phyloP scores from a whole-genome alignment of 768 basidiomycete genomes.

The Leucocoprinus birnbaumii region DNA sequence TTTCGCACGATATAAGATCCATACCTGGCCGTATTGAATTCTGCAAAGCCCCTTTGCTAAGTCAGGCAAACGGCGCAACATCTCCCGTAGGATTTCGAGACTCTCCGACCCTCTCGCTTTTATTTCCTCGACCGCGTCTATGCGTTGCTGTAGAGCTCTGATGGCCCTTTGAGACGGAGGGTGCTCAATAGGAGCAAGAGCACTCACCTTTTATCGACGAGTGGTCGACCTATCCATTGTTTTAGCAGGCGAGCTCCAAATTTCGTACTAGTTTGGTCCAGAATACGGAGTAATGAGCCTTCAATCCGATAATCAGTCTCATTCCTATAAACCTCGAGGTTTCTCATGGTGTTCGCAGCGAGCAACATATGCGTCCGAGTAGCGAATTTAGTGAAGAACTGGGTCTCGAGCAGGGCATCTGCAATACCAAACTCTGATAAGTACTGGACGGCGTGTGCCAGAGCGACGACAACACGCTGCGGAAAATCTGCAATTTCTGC shows the following conservation, averaged over 20 bases:
- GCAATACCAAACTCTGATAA: constrained; percentile 75
- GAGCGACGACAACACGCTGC: constrained; percentile 61
- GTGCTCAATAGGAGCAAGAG: neutral
- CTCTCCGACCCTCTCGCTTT: constrained; percentile 54
- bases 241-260: constrained; percentile 85
- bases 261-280: constrained; percentile 84
- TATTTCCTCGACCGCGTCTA: constrained; percentile 87
- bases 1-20: constrained; percentile 14
- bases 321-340: constrained; percentile 92
- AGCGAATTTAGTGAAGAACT: constrained; percentile 78
- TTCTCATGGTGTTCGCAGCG: constrained; percentile 82
- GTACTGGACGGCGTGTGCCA: constrained; percentile 72
- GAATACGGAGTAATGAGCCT: constrained; percentile 81
- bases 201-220: constrained; percentile 65
- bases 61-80: constrained; percentile 81
- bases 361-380: constrained; percentile 83
- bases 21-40: constrained; percentile 88
- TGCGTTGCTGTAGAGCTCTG: constrained; percentile 72
- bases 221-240: constrained; percentile 84
- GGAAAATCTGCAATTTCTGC: constrained; percentile 67
- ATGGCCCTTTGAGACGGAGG: neutral
- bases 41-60: constrained; percentile 82
- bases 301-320: constrained; percentile 71
- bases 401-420: constrained; percentile 72
- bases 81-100: constrained; percentile 62